Base-by-base conservation (phyloP, 1,284 basidiomycete species). In the Trichosporon asahii region DNA sequence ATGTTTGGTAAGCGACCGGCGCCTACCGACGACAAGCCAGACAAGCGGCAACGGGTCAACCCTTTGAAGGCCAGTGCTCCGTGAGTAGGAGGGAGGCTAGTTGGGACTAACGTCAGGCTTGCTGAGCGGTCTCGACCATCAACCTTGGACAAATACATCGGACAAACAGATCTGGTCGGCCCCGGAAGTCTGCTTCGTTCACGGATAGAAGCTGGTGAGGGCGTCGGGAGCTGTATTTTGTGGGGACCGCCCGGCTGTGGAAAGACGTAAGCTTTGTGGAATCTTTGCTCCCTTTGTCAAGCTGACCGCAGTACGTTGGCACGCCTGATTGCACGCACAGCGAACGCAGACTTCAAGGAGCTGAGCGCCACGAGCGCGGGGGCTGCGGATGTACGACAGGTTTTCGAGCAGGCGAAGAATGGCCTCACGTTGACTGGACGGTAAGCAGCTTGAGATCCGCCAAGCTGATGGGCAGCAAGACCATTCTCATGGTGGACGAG, bases 341-440 rank as follows among this genome's bases (percentile, higher is more conserved):
- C 81, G 3, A 74, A 88, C 75, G 88, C 88, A 14, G 85, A 88
- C 11, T 91, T 92, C 78, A 90, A 88, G 74, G 91, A 93, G 76
- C 83, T 92, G n/a, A 90, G 89, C 70, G 90, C 91, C 1, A 92
- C 91, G 0, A 88, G 83, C 37, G 88, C 90, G 0, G 90, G 91
- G 0, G 89, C 92, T 0, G 88, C 88, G 40, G 93, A 96, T 64
- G 89, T 95, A n/a, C 88, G 91, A 49, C 86, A 87, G 49, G 86
- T 92, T 5, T 90, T 94, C 71, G 92, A 94, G 72, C 91, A 94
- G 77, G 92, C 94, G 0, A 90, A 90, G 77, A 88, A 88, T 65
- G 84, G 87, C 1, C 86, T 95, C 65, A 85, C 87, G 64, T 81
- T 95, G 60, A 90, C 89, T 0, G 91, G 91, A 66, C 87, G 89